Evolutionary conservation across 345 rosid genomes (phyloP).

Genomic region (Limnanthes douglasii): DNA sequence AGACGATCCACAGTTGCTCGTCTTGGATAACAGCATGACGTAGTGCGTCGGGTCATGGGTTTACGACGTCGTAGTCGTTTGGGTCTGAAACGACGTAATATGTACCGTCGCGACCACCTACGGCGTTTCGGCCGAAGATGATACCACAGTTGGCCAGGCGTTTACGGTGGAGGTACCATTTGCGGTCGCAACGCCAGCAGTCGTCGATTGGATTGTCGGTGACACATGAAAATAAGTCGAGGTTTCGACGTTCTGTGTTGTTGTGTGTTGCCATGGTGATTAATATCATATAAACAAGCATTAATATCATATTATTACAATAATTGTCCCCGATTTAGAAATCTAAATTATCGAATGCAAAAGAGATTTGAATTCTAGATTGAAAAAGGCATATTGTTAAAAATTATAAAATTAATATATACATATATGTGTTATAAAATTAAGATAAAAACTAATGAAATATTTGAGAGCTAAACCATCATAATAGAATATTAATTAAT

Average conservation of each 20-base stretch:
- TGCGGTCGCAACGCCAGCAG: conserved; percentile 74
- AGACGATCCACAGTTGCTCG: conserved; percentile 64
- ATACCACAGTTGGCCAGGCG: conserved; percentile 49
- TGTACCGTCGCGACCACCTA: conserved; percentile 68
- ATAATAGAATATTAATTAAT: too few species aligned
- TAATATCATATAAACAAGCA: too few species aligned
- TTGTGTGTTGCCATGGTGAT: too few species aligned
- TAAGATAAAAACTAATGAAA: too few species aligned
- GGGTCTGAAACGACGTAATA: conserved; percentile 56
- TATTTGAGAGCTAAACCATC: too few species aligned
- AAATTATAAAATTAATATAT: too few species aligned
- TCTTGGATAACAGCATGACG: conserved; percentile 75
- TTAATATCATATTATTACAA: too few species aligned
- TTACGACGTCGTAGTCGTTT: conserved; percentile 40
- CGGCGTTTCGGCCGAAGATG: conserved; percentile 67
- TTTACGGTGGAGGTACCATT: conserved; percentile 38
- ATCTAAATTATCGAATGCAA: too few species aligned
- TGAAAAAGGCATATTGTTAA: too few species aligned
- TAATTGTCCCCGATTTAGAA: too few species aligned
- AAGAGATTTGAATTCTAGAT: too few species aligned
- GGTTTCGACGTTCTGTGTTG: conserved; percentile 48
- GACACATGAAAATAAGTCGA: conserved; percentile 46
- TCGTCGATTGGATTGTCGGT: conserved; percentile 80
- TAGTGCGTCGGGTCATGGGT: conserved; percentile 63
- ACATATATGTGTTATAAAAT: too few species aligned